Conservation (phyloP, 441 rosid genomes). For the Populus tomentosa region DNA sequence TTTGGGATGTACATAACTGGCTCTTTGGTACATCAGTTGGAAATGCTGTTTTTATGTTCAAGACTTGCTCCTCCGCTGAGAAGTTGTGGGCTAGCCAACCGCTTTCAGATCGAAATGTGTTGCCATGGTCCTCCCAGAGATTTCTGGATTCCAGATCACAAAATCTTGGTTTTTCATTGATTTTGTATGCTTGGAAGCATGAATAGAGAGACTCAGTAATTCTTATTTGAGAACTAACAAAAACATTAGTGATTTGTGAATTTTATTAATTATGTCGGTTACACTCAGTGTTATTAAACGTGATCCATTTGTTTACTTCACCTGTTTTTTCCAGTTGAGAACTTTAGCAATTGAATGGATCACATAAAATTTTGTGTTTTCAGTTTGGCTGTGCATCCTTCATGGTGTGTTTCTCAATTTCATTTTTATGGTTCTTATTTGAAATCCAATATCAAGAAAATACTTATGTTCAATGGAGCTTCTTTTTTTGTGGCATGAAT, state of each 20-base stretch:
- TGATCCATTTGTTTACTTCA: background rate
- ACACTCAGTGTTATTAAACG: background rate
- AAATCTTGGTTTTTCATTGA: constrained; percentile 64
- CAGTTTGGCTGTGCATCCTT: background rate
- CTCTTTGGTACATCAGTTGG: constrained; percentile 58
- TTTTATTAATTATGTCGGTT: background rate
- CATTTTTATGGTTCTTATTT: background rate
- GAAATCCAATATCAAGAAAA: constrained; percentile 2
- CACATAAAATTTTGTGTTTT: background rate
- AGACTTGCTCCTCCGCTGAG: constrained; percentile 61
- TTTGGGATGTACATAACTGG: constrained; percentile 92
- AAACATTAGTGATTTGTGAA: background rate
- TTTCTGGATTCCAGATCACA: constrained; percentile 55
- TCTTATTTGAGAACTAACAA: background rate
- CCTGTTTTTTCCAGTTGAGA: background rate
- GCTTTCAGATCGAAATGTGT: constrained; percentile 40
- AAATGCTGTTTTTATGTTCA: constrained; percentile 83
- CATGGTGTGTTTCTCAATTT: background rate
- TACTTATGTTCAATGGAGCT: constrained; percentile 26
- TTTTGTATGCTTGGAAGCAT: constrained; percentile 81
- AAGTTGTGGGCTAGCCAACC: constrained; percentile 57
- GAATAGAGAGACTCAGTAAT: constrained; percentile 47
- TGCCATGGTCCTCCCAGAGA: constrained; percentile 61
- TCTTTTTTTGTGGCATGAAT: background rate
- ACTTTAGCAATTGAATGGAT: background rate